Percentiles rank a stretch among this genome's conserved stretches.
These are phyloP conservation scores for Quercus glauca DNA, from an alignment of 306 rosid genomes.

Conservation along the genomic window DNA sequence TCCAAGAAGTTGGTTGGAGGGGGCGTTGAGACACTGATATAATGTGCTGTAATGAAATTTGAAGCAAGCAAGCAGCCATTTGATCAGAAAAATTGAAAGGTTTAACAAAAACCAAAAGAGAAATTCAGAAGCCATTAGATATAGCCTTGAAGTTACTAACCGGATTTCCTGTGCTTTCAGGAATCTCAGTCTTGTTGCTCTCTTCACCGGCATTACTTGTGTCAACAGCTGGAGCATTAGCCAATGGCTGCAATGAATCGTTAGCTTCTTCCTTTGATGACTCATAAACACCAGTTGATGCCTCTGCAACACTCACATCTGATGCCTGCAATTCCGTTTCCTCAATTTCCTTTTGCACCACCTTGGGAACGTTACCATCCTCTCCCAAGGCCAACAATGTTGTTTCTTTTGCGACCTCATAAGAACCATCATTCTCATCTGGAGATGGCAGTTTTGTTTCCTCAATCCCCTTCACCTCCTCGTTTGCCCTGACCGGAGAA, in stretches of 20 bases:
- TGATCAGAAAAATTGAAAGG: neutral
- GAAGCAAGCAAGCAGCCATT: slow-evolving; percentile 3
- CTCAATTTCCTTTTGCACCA: slow-evolving; percentile 26
- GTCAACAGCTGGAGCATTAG: slow-evolving; percentile 25
- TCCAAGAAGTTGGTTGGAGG: slow-evolving; percentile 51
- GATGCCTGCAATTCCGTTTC: slow-evolving; percentile 12
- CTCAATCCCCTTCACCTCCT: slow-evolving; percentile 2
- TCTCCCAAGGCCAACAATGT: slow-evolving; percentile 16
- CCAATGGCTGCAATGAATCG: slow-evolving; percentile 24
- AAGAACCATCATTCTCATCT: neutral
- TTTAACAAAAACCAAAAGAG: neutral
- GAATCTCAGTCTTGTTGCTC: slow-evolving; percentile 21
- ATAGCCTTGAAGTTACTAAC: slow-evolving; percentile 26
- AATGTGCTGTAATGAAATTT: slow-evolving; percentile 26
- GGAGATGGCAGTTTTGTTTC: neutral
- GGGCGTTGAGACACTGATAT: slow-evolving; percentile 22
- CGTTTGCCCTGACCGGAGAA: neutral
- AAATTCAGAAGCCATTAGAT: neutral
- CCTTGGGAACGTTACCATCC: slow-evolving; percentile 16
- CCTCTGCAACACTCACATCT: slow-evolving; percentile 36
- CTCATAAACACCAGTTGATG: slow-evolving; percentile 26
- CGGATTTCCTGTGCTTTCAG: slow-evolving; percentile 31
- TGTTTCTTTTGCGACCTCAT: slow-evolving; percentile 25
- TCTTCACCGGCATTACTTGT: slow-evolving; percentile 21
- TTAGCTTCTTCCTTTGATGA: slow-evolving; percentile 29